These are phyloP conservation scores for Albophoma yamanashiensis DNA, from an alignment of 2,329 filamentous ascomycete species.

Conservation along the genomic window DNA sequence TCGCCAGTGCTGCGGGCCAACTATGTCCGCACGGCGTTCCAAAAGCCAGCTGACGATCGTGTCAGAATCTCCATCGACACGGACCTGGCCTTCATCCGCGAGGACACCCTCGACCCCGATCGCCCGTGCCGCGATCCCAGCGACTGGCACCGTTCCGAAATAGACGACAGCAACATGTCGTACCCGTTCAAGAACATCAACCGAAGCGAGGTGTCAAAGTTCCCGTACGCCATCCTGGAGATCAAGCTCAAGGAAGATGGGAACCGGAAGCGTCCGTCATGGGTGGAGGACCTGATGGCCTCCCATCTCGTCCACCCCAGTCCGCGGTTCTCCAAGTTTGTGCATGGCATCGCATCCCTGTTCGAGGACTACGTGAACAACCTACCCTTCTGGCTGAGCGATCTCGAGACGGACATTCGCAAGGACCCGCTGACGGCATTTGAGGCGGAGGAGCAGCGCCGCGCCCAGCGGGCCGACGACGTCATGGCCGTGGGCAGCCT, in stretches of 20 bases:
- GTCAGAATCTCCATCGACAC: conserved; percentile 91
- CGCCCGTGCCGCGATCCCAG: conserved; percentile 82
- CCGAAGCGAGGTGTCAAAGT: conserved; percentile 82
- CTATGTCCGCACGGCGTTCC: conserved; percentile 90
- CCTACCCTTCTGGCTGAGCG: conserved; percentile 90
- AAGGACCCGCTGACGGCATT: conserved; percentile 86
- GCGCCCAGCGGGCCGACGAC: conserved; percentile 72
- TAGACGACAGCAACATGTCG: conserved; percentile 71
- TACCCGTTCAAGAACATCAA: conserved; percentile 83
- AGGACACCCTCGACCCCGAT: conserved; percentile 65
- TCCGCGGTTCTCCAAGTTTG: conserved; percentile 91
- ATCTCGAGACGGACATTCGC: conserved; percentile 86
- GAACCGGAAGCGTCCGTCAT: conserved; percentile 61
- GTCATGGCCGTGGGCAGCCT: conserved; percentile 85
- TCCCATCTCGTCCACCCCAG: conserved; percentile 87
- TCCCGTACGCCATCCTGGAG: conserved; percentile 84
- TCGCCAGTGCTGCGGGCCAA: conserved; percentile 84
- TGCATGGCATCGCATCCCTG: conserved; percentile 81
- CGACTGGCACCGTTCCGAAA: conserved; percentile 85
- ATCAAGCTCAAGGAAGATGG: conserved; percentile 72
- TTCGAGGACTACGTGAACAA: conserved; percentile 96
- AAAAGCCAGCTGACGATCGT: conserved; percentile 85
- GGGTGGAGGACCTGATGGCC: conserved; percentile 84
- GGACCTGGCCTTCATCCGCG: conserved; percentile 75
- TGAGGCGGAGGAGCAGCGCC: conserved; percentile 79